A percentile compares a stretch with the other conserved stretches of the same genome.
phyloP scores from a whole-genome alignment of 306 rosid species.

The Pterocarpus santalinus region DNA sequence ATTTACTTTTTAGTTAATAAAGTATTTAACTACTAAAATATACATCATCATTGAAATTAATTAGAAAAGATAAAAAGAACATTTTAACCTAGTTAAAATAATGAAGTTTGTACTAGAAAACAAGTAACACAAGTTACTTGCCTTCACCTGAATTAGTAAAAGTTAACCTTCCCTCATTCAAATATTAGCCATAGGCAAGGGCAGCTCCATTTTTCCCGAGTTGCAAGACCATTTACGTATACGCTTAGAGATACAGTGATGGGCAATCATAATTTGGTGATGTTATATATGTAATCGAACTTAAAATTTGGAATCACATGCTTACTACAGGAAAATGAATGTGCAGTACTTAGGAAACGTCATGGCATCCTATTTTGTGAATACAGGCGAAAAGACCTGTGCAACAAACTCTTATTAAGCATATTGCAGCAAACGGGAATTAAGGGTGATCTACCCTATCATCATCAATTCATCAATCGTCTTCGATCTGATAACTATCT shows the following conservation, averaged over 20 bases:
- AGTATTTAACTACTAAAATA: too few relatives aligned
- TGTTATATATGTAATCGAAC: constrained; percentile 36
- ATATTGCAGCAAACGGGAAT: constrained; percentile 31
- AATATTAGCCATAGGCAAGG: too few relatives aligned
- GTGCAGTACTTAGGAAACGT: constrained; percentile 6
- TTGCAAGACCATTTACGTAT: too few relatives aligned
- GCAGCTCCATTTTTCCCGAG: too few relatives aligned
- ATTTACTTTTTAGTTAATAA: too few relatives aligned
- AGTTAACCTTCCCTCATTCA: too few relatives aligned
- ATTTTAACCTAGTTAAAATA: too few relatives aligned
- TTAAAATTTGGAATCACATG: constrained; percentile 27
- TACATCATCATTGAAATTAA: too few relatives aligned
- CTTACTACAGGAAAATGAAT: constrained; percentile 26
- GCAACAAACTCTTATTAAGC: constrained; percentile 32
- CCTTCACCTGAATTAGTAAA: too few relatives aligned
- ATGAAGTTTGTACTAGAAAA: too few relatives aligned
- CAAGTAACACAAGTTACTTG: too few relatives aligned
- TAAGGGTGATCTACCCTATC: constrained; percentile 27
- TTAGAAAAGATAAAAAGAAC: too few relatives aligned
- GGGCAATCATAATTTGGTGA: constrained; percentile 19
- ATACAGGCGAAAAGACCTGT: constrained; percentile 31
- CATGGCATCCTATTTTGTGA: constrained; percentile 17
- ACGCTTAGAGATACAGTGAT: neutral
- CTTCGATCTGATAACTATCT: constrained; percentile 33
- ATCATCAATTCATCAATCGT: constrained; percentile 23